Base-by-base conservation (phyloP, 148 eudicot genomes). In the Fallopia convolvulus region DNA sequence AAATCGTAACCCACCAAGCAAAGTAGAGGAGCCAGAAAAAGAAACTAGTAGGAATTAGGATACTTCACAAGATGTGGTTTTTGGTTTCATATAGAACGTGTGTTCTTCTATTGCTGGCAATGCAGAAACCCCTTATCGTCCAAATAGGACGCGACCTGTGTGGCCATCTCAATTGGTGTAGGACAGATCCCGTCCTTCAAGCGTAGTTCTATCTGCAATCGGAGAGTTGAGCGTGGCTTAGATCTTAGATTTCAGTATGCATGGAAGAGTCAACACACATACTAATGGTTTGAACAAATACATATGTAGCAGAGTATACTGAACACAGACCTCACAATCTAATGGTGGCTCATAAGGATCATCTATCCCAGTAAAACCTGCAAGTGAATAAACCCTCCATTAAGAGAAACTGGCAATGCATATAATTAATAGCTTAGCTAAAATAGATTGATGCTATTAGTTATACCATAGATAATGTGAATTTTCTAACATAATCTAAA, bases 291-390 rank as follows among this genome's bases (percentile, higher is more conserved):
- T 74, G 13, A 49, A 60, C 15, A 33, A 63, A 81, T 8, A 30
- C 8, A 8, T 58, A 30, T 8, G 4, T 23, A 12, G n/a, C 20
- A 42, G 8, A 71, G 46, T 32, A 66, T 12, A 8, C 33, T 41
- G n/a, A 39, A 3, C 18, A 80, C 86, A 79, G 56, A 94, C 98
- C 98, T 94, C 98, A 66, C 91, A 94, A 26, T 90, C 83, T 77
- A 86, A 36, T 58, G 98, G 98, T 55, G 90, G 89, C 78, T 94
- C 98, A 76, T 92, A 94, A 55, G 98, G 98, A 88, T 94, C 98
- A 76, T 94, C 97, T 33, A 94, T 90, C 56, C 98, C 98, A 75
- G 98, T 94, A 87, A 94, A 94, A 78, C 97, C 98, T 94, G 90
- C 81, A 83, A 76, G 56, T 72, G 70, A 60, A 73, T 48, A 17